Base-by-base conservation (phyloP, 164 flowering plant species). In the Magnolia officinalis region DNA sequence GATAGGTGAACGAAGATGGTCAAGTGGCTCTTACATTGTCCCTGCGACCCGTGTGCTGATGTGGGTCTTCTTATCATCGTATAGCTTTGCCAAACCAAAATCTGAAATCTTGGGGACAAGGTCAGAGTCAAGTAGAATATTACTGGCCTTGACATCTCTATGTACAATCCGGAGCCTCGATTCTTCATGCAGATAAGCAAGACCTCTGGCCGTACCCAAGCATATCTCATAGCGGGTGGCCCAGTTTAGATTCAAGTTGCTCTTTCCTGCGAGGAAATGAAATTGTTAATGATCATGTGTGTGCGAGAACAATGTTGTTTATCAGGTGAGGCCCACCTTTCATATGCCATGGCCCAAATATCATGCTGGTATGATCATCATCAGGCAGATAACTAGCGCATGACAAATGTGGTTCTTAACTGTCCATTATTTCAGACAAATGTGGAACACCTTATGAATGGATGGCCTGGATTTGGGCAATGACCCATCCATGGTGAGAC, bases 21-120 rank as follows among this genome's bases (percentile, higher is more conserved):
- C 45, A 37, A 37, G 45, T 10, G 58, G 52, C 26, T 24, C 78
- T 81, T 79, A 86, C 88, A 79, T 58, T 10, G 88, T 86, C 9
- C 86, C 88, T 8, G 88, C 88, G 69, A 86, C 84, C 23, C 85
- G 77, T 0, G 88, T 86, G 79, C 83, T 86, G 21, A 86, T 74
- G 76, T 86, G 88, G 6, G 88, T 83, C 64, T 78, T 61, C 69
- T 74, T 76, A 66, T 81, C 78, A 61, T 85, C 86, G 58, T 82
- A 82, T 20, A 86, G 83, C 81, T 86, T 86, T 65, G 88, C 88
- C 65, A 86, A 67, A 64, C 86, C 88, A 75, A 86, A 86, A 76
- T 86, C 88, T 16, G 88, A 82, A 45, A 86, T 80, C 66, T 86
- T 86, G 13, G 88, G 81, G 16, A 21, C 72, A 31, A 82, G 82